Conservation (phyloP, 371 early-diverging fungal species). For the Saksenaea oblongispora region DNA sequence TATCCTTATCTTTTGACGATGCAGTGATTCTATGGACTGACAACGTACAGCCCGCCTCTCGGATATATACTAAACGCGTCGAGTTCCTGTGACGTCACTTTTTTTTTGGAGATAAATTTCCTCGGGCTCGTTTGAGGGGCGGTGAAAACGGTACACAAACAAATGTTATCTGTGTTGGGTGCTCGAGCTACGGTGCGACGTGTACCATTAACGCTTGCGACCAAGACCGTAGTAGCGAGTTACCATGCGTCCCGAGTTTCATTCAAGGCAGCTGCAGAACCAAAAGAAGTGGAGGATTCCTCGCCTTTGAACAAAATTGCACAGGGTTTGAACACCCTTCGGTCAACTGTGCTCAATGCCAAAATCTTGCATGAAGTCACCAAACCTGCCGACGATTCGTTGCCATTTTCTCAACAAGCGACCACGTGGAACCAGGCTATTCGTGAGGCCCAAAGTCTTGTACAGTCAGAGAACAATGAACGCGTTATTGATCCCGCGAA, state of each 20-base stretch:
- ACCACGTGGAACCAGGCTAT: constrained; percentile 58
- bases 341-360: constrained; percentile 21
- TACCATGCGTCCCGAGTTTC: neutral
- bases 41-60: too few species aligned
- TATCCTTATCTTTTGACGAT: too few species aligned
- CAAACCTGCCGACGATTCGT: constrained; percentile 20
- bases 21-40: too few species aligned
- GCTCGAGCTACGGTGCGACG: neutral
- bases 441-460: constrained; percentile 51
- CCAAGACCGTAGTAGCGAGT: neutral
- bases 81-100: too few species aligned
- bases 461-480: constrained; percentile 35
- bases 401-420: constrained; percentile 38
- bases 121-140: too few species aligned
- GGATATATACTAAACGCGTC: too few species aligned
- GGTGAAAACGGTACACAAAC: neutral
- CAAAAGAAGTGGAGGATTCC: neutral
- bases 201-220: neutral
- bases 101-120: too few species aligned
- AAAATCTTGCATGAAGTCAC: constrained; percentile 15
- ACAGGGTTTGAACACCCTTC: constrained; percentile 25
- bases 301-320: constrained; percentile 37
- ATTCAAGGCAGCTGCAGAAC: neutral
- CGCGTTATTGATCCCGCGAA: constrained; percentile 59
- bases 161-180: neutral